Base-by-base conservation (phyloP, 106 monocot genomes). In the Vanilla planifolia region DNA sequence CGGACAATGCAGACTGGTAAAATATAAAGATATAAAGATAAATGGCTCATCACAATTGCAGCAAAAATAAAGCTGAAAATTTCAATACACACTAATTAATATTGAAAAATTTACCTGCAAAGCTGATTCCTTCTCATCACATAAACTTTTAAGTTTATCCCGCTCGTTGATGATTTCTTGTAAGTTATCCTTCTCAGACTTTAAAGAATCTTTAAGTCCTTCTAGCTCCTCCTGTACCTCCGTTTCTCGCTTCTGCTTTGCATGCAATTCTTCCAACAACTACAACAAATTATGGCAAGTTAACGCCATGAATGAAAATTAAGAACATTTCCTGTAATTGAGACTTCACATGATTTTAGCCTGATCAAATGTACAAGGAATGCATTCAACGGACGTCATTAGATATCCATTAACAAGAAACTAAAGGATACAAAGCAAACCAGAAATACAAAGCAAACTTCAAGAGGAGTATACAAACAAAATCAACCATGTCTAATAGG, bases 221-320 rank as follows among this genome's bases (percentile, higher is more conserved):
- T 88, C 79, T 67, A 98, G n/a, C 65, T 98, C 92, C 27, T 76
- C 79, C 36, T 70, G 81, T 74, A 98, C 69, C 59, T 84, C 82
- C 23, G 27, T 69, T 79, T 92, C 98, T 42, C 70, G 79, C 25
- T 85, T 85, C 63, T 85, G 50, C 48, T 85, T 91, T 51, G 46
- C 35, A 63, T 66, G 79, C 48, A 98, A 74, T 63, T 98, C 92
- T 67, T 87, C 79, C 47, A 72, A 41, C 63, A 92, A 77, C 98
- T 98, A 53, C 52, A n/a, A n/a, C 73, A 44, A 61, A 41, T 30
- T 57, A 28, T 19, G 57, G 57, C 9, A 34, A 14, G 34, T 15
- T 57, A 36, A 57, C 20, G 20, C 2, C 28, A 34, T 5, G 20
- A 53, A 30, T 47, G 13, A 32, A 29, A 53, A 53, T 30, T 27